Base-by-base conservation (phyloP, 306 rosid genomes). In the Acacia crassicarpa region DNA sequence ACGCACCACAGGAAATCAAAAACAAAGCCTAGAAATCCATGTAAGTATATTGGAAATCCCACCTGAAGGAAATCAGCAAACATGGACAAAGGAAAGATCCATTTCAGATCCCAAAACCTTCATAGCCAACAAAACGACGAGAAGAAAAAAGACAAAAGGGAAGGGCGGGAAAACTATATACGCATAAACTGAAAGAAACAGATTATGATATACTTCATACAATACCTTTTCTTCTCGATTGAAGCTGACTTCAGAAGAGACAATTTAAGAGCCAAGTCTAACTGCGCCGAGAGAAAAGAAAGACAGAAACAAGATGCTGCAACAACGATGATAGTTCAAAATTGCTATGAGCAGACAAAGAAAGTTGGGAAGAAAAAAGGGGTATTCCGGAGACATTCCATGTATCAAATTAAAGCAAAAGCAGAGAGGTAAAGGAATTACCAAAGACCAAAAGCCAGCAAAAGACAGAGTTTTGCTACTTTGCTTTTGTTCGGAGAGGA, bases 21-120 rank as follows among this genome's bases (percentile, higher is more conserved):
- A 45, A 65, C 8, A 14, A 82, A 81, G 78, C 74, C 74, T 51
- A 72, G 76, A 83, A 72, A 69, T 74, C 83, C 81, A 79, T 74
- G 63, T 15, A 54, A 23, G 80, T 81, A 78, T 38, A 74, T 74
- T 33, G 78, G 75, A 86, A 78, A 67, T 44, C 67, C 78, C 79
- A 87, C 67, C 67, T 40, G 65, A 72, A 83, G 68, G 49, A 77
- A 70, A 83, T 65, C 66, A 62, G 81, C 30, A 66, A 75, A 78
- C 77, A 76, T 65, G 17, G 44, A 46, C 78, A 86, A 83, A 78
- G 68, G 43, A 53, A 83, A 82, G 90, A 84, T 88, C 91, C 80
- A 80, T 86, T 82, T 77, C 95, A 83, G 92, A 91, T 90, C 97
- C 91, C 89, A 76, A 67, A 79, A 83, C 54, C 75, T 48, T 76